A percentile compares a stretch with the other conserved stretches of the same genome.
phyloP scores from a whole-genome alignment of 2,329 filamentous ascomycete species.

The Paraphoma sp. region DNA sequence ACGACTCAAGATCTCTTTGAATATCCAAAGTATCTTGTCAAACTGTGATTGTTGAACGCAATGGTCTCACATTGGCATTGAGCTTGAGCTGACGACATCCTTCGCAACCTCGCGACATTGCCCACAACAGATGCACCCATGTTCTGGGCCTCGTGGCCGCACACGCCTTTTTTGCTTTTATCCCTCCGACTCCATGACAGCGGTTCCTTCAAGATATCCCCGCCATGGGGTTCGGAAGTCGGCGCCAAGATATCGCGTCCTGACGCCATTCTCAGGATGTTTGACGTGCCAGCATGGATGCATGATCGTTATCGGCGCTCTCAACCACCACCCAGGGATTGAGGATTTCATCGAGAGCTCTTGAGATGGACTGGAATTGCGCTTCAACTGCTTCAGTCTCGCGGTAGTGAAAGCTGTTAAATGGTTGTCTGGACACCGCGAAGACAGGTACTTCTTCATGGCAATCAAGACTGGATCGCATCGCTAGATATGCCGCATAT shows the following conservation, averaged over 20 bases:
- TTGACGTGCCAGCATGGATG: slow-evolving; percentile 26
- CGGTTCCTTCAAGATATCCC: not conserved
- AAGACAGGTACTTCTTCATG: too few relatives aligned
- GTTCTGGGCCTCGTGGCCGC: not conserved
- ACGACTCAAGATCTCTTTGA: too few relatives aligned
- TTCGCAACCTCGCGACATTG: slow-evolving; percentile 3
- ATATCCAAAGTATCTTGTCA: too few relatives aligned
- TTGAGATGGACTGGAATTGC: too few relatives aligned
- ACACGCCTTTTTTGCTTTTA: not conserved
- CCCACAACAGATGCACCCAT: not conserved
- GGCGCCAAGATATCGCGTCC: slow-evolving; percentile 16
- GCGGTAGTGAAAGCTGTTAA: not conserved
- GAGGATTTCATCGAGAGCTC: too few relatives aligned
- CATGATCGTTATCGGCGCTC: slow-evolving; percentile 9
- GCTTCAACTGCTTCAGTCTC: too few relatives aligned
- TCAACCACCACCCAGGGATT: not conserved
- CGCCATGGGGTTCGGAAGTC: not conserved
- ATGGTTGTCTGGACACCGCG: not conserved
- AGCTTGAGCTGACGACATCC: slow-evolving; percentile 6
- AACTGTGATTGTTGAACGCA: not conserved
- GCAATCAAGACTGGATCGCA: too few relatives aligned
- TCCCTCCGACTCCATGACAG: not conserved
- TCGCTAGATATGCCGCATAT: not conserved
- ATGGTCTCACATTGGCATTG: not conserved
- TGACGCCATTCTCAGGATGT: slow-evolving; percentile 22